Percentiles rank a stretch among this genome's conserved stretches.
phyloP scores from a whole-genome alignment of 306 rosid species.

The Pterocarpus macrocarpus region DNA sequence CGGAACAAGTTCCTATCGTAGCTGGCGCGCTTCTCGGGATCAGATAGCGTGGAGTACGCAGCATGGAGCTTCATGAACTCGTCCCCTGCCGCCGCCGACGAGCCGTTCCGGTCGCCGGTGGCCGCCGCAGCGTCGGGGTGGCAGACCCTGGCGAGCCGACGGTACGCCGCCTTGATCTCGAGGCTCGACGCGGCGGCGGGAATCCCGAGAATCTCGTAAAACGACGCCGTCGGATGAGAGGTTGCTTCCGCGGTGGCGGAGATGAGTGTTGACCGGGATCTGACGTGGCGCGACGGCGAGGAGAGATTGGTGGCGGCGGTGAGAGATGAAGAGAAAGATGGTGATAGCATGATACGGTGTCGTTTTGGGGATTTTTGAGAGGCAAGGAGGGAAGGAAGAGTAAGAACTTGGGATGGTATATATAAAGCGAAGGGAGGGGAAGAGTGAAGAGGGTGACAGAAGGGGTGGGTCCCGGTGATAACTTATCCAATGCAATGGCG shows the following conservation, averaged over 20 bases:
- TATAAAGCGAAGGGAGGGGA: background rate
- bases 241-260: constrained; percentile 43
- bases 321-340: constrained; percentile 15
- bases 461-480: background rate
- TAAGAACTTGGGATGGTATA: background rate
- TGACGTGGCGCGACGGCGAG: background rate
- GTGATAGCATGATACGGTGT: background rate
- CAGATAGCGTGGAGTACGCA: constrained; percentile 80
- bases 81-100: constrained; percentile 59
- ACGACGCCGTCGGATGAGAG: constrained; percentile 53
- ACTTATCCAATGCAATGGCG: background rate
- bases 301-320: background rate
- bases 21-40: constrained; percentile 78
- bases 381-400: background rate
- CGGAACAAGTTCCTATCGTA: constrained; percentile 63
- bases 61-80: constrained; percentile 73
- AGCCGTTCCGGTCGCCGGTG: constrained; percentile 47
- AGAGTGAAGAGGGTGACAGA: background rate
- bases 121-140: constrained; percentile 79
- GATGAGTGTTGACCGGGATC: background rate
- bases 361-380: background rate
- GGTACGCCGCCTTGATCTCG: constrained; percentile 83
- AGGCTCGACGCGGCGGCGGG: constrained; percentile 60
- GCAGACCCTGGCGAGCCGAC: constrained; percentile 68
- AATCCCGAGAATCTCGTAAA: constrained; percentile 76